phyloP scores from a whole-genome alignment of 148 eudicot species.

The Nepenthes mirabilis region DNA sequence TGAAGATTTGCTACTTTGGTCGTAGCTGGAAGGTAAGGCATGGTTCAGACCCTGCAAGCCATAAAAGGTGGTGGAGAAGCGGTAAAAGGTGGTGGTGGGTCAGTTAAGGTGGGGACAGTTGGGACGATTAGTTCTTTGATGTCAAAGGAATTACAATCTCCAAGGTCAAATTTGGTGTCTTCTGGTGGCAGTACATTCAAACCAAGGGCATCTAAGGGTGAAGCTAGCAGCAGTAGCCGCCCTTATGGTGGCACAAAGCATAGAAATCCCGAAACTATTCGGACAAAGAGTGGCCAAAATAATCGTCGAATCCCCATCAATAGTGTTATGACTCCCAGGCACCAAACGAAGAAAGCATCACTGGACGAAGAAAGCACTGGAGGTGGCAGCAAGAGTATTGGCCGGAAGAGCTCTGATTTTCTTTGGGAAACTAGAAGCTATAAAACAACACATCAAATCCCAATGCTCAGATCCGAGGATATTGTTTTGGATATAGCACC shows the following conservation, averaged over 20 bases:
- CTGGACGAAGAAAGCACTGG: constrained; percentile 14
- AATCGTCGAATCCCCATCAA: constrained; percentile 25
- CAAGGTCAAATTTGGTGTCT: constrained; percentile 1
- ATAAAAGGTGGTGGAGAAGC: constrained; percentile 55
- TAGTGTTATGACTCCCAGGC: constrained; percentile 13
- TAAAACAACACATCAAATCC: constrained; percentile 31
- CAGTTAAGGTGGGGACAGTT: constrained; percentile 68
- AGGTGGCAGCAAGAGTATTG: constrained; percentile 3
- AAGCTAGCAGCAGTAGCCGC: constrained; percentile 26
- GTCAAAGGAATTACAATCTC: constrained; percentile 54
- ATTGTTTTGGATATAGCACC: constrained; percentile 58
- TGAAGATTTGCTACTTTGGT: background rate
- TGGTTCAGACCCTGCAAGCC: constrained; percentile 64
- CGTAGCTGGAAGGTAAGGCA: constrained; percentile 9
- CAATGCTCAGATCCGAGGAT: constrained; percentile 55
- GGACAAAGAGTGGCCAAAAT: constrained; percentile 17
- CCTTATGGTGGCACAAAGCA: constrained; percentile 14
- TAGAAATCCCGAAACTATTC: constrained; percentile 22
- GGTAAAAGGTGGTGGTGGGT: constrained; percentile 16
- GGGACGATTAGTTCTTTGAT: constrained; percentile 71
- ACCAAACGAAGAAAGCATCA: constrained; percentile 20
- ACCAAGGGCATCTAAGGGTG: constrained; percentile 33
- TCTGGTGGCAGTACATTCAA: constrained; percentile 19
- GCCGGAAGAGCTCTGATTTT: constrained; percentile 12
- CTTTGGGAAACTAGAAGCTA: constrained; percentile 14